These are phyloP conservation scores for Meyerozyma smithsonii DNA, from an alignment of 1,139 yeast species.

Conservation along the genomic window DNA sequence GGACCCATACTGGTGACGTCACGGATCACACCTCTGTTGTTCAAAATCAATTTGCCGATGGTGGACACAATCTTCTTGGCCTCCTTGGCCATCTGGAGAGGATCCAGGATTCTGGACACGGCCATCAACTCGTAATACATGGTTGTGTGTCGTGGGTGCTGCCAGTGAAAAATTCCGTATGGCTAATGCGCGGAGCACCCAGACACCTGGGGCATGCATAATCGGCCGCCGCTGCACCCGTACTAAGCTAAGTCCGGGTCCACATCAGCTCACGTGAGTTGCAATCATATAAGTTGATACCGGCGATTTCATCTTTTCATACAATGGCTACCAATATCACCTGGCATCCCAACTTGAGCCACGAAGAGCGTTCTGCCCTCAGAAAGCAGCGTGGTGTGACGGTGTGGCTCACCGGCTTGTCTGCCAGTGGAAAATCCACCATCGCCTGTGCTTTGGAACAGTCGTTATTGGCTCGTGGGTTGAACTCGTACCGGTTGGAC, in stretches of 20 bases:
- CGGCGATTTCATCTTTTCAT: slow-evolving; percentile 3
- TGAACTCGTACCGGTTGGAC: slow-evolving; percentile 81
- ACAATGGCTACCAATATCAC: slow-evolving; percentile 91
- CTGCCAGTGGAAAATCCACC: slow-evolving; percentile 93
- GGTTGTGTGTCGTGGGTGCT: slow-evolving; percentile 2
- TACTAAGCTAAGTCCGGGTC: background rate
- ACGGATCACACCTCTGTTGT: slow-evolving; percentile 89
- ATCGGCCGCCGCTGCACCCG: background rate
- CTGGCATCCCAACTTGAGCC: slow-evolving; percentile 90
- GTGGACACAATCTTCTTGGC: slow-evolving; percentile 73
- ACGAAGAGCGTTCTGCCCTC: slow-evolving; percentile 66
- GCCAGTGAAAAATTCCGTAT: background rate
- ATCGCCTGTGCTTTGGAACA: slow-evolving; percentile 94
- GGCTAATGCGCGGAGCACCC: background rate
- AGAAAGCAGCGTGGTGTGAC: slow-evolving; percentile 86
- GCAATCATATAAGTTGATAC: background rate
- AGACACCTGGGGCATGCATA: background rate
- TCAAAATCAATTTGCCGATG: slow-evolving; percentile 75
- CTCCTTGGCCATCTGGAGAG: slow-evolving; percentile 50
- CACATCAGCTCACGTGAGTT: slow-evolving; percentile 1
- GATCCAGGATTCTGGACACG: slow-evolving; percentile 73
- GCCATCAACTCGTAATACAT: slow-evolving; percentile 93
- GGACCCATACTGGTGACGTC: slow-evolving; percentile 77
- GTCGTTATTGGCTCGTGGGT: slow-evolving; percentile 59
- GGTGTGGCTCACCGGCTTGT: slow-evolving; percentile 90